A percentile compares a stretch with the other conserved stretches of the same genome.
Evolutionary conservation across 2,329 filamentous ascomycete genomes (phyloP).

Genomic region (Lasiodiplodia sp.): DNA sequence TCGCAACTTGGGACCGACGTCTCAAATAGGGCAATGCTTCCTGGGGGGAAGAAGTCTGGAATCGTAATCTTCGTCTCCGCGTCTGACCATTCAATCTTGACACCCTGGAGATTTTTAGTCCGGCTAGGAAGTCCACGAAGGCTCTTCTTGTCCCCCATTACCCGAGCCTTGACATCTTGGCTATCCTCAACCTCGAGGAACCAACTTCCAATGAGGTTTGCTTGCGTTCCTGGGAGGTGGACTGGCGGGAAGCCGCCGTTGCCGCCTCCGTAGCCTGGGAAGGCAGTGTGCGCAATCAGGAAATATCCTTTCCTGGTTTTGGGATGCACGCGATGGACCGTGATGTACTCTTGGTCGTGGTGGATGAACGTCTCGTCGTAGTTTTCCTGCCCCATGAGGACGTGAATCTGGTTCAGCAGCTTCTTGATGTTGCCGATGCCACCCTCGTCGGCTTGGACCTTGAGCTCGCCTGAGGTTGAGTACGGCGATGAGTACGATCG

Average conservation of each 20-base stretch:
- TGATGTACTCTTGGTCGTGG: conserved; percentile 95
- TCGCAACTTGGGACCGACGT: conserved; percentile 93
- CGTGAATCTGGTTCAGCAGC: conserved; percentile 92
- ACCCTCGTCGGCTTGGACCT: conserved; percentile 73
- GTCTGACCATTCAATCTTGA: conserved; percentile 74
- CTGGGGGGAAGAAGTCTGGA: conserved; percentile 84
- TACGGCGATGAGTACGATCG: conserved; percentile 81
- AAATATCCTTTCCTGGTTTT: conserved; percentile 93
- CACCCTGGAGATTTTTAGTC: conserved; percentile 75
- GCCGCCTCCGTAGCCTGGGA: conserved; percentile 85
- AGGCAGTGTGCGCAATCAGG: conserved; percentile 94
- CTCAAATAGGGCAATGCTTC: conserved; percentile 93
- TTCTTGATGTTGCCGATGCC: conserved; percentile 93
- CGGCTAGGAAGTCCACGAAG: conserved; percentile 85
- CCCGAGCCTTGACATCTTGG: conserved; percentile 70
- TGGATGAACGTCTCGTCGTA: conserved; percentile 97
- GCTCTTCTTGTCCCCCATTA: conserved; percentile 71
- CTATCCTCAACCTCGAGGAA: conserved; percentile 86
- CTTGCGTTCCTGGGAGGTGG: conserved; percentile 82
- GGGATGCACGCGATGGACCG: conserved; percentile 92
- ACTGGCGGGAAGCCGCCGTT: conserved; percentile 83
- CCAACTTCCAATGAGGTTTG: conserved; percentile 88
- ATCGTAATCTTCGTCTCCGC: conserved; percentile 82
- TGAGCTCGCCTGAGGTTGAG: conserved; percentile 65
- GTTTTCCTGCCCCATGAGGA: conserved; percentile 91